Conservation (phyloP, 768 basidiomycete genomes). For the Sporobolomyces roseus region DNA sequence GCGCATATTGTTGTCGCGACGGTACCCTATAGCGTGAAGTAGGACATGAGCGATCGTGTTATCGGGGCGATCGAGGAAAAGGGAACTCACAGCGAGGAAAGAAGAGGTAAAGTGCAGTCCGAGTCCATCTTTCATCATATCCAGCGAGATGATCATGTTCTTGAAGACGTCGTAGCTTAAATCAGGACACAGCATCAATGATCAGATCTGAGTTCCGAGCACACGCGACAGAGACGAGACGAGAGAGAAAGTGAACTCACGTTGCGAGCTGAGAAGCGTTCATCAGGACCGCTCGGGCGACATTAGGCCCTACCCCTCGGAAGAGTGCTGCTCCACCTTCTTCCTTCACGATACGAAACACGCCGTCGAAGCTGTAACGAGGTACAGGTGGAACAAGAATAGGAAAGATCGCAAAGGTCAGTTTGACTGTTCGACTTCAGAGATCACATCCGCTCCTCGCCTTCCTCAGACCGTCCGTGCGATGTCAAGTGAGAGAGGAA, state of each 20-base stretch:
- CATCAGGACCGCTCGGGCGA: conserved; percentile 44
- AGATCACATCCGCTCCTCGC: too few relatives aligned
- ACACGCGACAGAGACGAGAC: neutral
- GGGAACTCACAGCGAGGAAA: conserved; percentile 39
- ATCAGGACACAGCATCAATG: too few relatives aligned
- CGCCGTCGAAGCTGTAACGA: conserved; percentile 43
- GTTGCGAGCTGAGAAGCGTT: conserved; percentile 43
- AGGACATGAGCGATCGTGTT: neutral
- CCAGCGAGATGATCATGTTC: conserved; percentile 29
- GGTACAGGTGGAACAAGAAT: neutral
- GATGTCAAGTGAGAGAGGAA: too few relatives aligned
- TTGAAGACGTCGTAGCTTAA: conserved; percentile 45
- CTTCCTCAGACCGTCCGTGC: too few relatives aligned
- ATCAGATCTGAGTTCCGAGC: neutral
- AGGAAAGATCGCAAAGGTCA: too few relatives aligned
- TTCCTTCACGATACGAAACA: conserved; percentile 38
- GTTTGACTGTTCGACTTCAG: too few relatives aligned
- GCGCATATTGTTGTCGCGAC: conserved; percentile 45
- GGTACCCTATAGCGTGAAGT: conserved; percentile 27
- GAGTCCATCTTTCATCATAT: conserved; percentile 40
- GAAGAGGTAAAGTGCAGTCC: conserved; percentile 42
- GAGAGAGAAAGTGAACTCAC: conserved; percentile 16
- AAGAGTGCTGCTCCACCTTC: conserved; percentile 40
- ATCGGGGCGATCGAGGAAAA: too few relatives aligned
- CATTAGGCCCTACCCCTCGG: conserved; percentile 43